Base-by-base conservation (phyloP, 139 green algal species). In the Asterochloris sp. region DNA sequence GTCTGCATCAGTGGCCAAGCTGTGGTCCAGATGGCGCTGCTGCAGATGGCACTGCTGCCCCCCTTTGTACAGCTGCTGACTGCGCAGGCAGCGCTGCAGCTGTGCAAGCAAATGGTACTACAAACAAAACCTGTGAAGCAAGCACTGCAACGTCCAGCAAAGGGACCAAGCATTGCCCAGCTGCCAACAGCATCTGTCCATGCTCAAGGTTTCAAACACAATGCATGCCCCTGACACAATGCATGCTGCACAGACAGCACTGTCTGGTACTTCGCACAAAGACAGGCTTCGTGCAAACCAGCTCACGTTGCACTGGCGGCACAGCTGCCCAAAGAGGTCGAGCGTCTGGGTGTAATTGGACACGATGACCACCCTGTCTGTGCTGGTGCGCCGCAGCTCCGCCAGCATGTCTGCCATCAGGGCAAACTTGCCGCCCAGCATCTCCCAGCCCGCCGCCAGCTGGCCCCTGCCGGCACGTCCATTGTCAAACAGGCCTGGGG, bases 311-410 rank as follows among this genome's bases (percentile, higher is more conserved):
- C 89, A 86, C 82, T 98, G 89, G 0, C 92, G 87, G 88, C 97
- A 99, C 61, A 99, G 88, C 66, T 86, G 74, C 4, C 82, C 86
- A 47, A 99, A 90, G 13, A 99, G 87, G 86, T 99, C 96, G 77
- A 99, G 86, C 19, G 93, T 97, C 88, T 95, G 76, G 4, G 93
- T 96, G 89, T 95, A 97, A 90, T 99, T 99, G 78, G 87, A 95
- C 17, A 99, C 97, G 16, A 98, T 89, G 61, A 98, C 95, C 47
- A 97, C 93, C 82, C 82, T 84, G 90, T 99, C 97, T 21, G 86
- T 81, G 17, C 94, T 98, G n/a, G 91, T 85, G 4, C 78, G 74
- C n/a, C 92, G 89, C 83, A 99, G 89, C 76, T 93, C 26, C 14
- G 84, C 81, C 86, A 99, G 94, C 91, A 99, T 93, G 61, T 89